These are phyloP conservation scores for Botrytis hyacinthi DNA, from an alignment of 2,329 filamentous ascomycete genomes.

Conservation along the genomic window DNA sequence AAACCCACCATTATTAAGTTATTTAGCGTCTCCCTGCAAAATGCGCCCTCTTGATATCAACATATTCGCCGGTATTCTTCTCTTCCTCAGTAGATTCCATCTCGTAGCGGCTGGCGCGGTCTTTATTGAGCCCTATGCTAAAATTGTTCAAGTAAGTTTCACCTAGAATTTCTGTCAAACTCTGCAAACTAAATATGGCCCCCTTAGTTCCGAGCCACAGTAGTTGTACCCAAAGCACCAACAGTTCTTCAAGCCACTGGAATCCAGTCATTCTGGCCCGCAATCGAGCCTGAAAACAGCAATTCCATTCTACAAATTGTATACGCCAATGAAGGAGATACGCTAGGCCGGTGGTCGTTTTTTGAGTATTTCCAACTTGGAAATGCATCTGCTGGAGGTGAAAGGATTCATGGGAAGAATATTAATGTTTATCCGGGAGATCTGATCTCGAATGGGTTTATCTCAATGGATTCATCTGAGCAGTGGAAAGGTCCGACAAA, in stretches of 20 bases:
- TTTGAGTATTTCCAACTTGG: background rate
- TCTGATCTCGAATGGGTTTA: background rate
- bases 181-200: background rate
- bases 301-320: constrained; percentile 25
- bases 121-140: background rate
- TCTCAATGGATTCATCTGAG: background rate
- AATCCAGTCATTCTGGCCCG: constrained; percentile 10
- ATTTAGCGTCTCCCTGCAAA: background rate
- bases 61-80: background rate
- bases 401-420: background rate
- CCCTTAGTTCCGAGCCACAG: background rate
- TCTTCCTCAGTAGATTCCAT: background rate
- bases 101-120: background rate
- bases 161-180: background rate
- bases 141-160: background rate
- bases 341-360: background rate
- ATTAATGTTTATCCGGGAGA: background rate
- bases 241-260: background rate
- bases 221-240: background rate
- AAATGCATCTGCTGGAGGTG: no score
- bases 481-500: background rate
- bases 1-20: no score
- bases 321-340: background rate
- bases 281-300: background rate
- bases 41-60: background rate